Evolutionary conservation across 768 basidiomycete genomes (phyloP).

Genomic region (Asterophora parasitica): DNA sequence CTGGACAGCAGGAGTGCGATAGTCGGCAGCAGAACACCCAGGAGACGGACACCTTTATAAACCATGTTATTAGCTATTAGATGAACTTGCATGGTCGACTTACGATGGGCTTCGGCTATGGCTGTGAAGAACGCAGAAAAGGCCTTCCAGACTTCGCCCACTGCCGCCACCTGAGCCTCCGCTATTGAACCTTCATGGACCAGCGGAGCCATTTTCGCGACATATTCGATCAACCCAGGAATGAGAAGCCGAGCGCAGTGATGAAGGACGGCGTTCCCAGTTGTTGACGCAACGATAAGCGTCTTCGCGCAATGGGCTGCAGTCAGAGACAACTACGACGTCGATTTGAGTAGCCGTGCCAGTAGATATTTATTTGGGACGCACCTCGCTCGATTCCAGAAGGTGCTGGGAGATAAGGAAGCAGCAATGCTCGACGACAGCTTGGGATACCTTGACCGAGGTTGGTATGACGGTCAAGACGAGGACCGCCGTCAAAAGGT

Average conservation of each 20-base stretch:
- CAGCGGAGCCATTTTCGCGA: conserved; percentile 62
- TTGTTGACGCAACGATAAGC: conserved; percentile 63
- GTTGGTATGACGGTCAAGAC: conserved; percentile 76
- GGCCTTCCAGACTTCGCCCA: conserved; percentile 80
- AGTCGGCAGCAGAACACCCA: conserved; percentile 73
- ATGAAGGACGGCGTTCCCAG: conserved; percentile 62
- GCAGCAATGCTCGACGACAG: conserved; percentile 79
- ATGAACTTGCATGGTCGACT: conserved; percentile 23
- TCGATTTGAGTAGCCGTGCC: neutral
- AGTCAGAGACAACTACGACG: conserved; percentile 63
- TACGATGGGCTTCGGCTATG: conserved; percentile 58
- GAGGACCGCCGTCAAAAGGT: conserved; percentile 81
- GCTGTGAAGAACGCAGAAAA: conserved; percentile 60
- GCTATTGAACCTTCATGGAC: conserved; percentile 53
- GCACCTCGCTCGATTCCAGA: conserved; percentile 62
- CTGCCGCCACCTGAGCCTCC: conserved; percentile 54
- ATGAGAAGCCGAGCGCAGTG: conserved; percentile 70
- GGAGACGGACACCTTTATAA: conserved; percentile 53
- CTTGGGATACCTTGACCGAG: conserved; percentile 60
- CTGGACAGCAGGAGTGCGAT: conserved; percentile 66
- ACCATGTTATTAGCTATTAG: conserved; percentile 4
- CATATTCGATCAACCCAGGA: conserved; percentile 76
- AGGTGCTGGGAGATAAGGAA: conserved; percentile 82
- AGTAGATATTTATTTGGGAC: neutral
- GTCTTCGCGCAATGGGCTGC: conserved; percentile 91